Evolutionary conservation across 106 monocot species (phyloP).

Genomic region (Agapanthus africanus): DNA sequence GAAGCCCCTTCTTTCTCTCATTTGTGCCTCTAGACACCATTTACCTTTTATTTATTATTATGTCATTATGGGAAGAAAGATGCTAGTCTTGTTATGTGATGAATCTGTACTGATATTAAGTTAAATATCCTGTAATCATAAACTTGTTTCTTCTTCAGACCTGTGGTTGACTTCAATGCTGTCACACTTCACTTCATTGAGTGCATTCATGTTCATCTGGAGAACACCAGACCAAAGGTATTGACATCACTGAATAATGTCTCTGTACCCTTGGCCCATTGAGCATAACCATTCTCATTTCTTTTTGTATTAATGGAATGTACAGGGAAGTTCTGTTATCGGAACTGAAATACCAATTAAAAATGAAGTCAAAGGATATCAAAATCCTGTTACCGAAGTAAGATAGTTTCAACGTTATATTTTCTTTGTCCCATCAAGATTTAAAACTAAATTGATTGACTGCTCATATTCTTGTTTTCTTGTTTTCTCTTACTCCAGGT

Average conservation of each 20-base stretch:
- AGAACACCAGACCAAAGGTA: conserved; percentile 56
- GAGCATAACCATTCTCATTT: not conserved
- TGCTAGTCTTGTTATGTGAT: too few species aligned
- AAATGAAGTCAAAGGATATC: conserved; percentile 20
- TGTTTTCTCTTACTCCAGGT: conserved; percentile 12
- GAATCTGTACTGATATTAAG: too few species aligned
- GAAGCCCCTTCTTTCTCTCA: too few species aligned
- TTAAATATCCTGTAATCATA: too few species aligned
- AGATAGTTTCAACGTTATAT: not conserved
- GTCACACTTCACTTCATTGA: conserved; percentile 65
- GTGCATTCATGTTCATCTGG: conserved; percentile 71
- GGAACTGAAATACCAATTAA: not conserved
- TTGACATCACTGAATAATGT: not conserved
- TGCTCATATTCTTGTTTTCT: not conserved
- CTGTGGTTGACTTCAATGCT: conserved; percentile 53
- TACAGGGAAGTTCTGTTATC: conserved; percentile 3
- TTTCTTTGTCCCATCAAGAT: not conserved
- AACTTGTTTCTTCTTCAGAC: conserved; percentile 37
- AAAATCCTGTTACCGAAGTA: conserved; percentile 25
- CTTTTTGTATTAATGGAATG: not conserved
- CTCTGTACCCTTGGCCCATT: not conserved
- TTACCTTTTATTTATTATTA: too few species aligned
- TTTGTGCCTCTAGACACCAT: too few species aligned
- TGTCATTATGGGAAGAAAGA: too few species aligned
- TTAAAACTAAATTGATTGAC: not conserved